A percentile compares a stretch with the other conserved stretches of the same genome.
These are phyloP conservation scores for Diaporthe velutina DNA, from an alignment of 2,329 filamentous ascomycete species.

Conservation along the genomic window DNA sequence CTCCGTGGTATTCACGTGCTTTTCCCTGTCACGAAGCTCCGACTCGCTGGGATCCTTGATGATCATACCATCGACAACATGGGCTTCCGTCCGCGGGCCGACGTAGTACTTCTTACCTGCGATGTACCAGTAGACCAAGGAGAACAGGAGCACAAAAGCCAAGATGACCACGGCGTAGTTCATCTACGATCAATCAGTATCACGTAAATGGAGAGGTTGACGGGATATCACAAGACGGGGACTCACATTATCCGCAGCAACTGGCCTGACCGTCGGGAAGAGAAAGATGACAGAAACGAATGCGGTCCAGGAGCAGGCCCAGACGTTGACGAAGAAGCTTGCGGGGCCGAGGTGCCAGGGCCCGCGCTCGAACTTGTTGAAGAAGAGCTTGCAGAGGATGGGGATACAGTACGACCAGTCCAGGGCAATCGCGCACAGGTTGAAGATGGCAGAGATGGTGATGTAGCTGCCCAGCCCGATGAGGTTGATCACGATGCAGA, in stretches of 20 bases:
- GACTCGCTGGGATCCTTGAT: constrained; percentile 42
- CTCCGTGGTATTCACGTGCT: constrained; percentile 33
- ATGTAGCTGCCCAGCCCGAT: constrained; percentile 69
- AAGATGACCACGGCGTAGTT: constrained; percentile 68
- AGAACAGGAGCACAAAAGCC: constrained; percentile 57
- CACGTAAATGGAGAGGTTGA: not conserved
- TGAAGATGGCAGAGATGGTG: constrained; percentile 66
- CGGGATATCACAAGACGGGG: not conserved
- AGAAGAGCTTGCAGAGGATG: constrained; percentile 65
- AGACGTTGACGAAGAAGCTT: constrained; percentile 57
- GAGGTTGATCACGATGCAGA: constrained; percentile 69
- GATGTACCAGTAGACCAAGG: constrained; percentile 60
- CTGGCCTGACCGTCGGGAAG: constrained; percentile 62
- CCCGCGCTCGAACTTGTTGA: constrained; percentile 61
- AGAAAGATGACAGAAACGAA: constrained; percentile 68
- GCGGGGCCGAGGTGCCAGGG: constrained; percentile 64
- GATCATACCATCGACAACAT: constrained; percentile 44
- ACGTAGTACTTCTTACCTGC: constrained; percentile 61
- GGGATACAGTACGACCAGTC: constrained; percentile 70
- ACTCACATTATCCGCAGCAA: constrained; percentile 58
- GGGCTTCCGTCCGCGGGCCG: constrained; percentile 54
- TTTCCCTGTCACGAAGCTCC: constrained; percentile 40
- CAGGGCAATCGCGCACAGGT: constrained; percentile 66
- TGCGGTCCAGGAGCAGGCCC: constrained; percentile 64
- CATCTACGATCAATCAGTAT: constrained; percentile 53